Percentiles rank a stretch among this genome's conserved stretches.
phyloP scores from a whole-genome alignment of 768 basidiomycete genomes.

The Podaxis sp. region DNA sequence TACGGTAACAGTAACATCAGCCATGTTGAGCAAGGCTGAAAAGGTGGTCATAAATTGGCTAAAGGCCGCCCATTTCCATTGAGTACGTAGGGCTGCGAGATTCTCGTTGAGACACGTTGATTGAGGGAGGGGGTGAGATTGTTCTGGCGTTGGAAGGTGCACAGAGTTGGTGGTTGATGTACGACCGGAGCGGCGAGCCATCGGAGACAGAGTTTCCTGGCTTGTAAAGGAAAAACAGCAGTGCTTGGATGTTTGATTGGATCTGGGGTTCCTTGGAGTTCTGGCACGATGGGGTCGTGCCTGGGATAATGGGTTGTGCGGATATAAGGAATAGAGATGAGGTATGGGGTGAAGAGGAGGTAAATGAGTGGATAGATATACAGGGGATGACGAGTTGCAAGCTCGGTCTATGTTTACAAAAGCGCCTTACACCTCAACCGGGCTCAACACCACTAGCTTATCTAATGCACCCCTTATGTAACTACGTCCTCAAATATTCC shows the following conservation, averaged over 20 bases:
- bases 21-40: conserved; percentile 65
- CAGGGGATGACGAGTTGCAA: background rate
- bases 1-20: conserved; percentile 69
- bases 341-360: conserved; percentile 9
- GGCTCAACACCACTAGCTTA: conserved; percentile 23
- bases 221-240: conserved; percentile 9
- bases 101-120: conserved; percentile 33
- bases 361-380: background rate
- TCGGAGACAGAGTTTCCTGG: conserved; percentile 24
- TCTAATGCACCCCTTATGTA: conserved; percentile 21
- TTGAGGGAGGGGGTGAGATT: background rate
- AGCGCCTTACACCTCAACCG: conserved; percentile 7
- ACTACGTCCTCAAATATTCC: conserved; percentile 18
- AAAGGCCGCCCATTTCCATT: conserved; percentile 94
- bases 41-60: conserved; percentile 90
- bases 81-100: conserved; percentile 59
- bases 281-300: background rate
- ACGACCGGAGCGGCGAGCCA: conserved; percentile 54
- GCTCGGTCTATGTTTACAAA: conserved; percentile 12
- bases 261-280: background rate
- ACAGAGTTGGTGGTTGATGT: conserved; percentile 9
- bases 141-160: conserved; percentile 28
- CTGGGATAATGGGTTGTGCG: background rate
- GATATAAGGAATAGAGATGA: background rate
- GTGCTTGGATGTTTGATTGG: background rate